Base-by-base conservation (phyloP, 2,329 filamentous ascomycete genomes). In the Rhynchosporium agropyri region DNA sequence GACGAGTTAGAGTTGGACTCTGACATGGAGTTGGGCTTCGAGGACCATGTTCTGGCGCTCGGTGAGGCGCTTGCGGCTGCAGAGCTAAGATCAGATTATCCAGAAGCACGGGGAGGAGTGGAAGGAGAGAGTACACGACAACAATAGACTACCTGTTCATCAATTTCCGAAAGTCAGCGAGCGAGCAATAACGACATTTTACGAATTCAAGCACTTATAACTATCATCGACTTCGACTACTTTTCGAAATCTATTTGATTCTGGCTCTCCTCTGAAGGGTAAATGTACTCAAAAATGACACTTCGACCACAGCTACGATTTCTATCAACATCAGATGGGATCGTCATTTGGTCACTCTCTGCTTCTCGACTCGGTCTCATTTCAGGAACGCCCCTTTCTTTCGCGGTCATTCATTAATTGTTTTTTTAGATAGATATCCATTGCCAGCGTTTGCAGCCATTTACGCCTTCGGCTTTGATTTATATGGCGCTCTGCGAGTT, bases 41-140 rank as follows among this genome's bases (percentile, higher is more conserved):
- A 70, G 29, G 70, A 71, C 2, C 68, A 71, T 50, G 67, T 71
- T 45, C 61, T 70, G 20, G 68, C 68, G 1, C 64, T 70, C 3
- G 71, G 73, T 28, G 67, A 69, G 20, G 68, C 68, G 1, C 65
- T 68, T 31, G 62, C 66, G 4, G 66, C 62, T 26, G 66, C 62
- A 6, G 66, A 70, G 48, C n/a, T n/a, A 28, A 57, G 54, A 28
- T 15, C 31, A n/a, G 36, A 28, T 5, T 28, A 33, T 40, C 29
- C 38, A 3, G 46, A 49, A 9, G n/a, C 6, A n/a, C 28, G 33
- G 12, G 42, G 26, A 5, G 42, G 49, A 6, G 9, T 36, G 33
- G 33, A 36, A 36, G 6, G 5, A 36, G 6, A 36, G 9, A 36
- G 33, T 3, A 36, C 33, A 36, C 33, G 33, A 36, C 33, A 36